phyloP scores from a whole-genome alignment of 306 rosid species.

The Hylodesmum podocarpum region DNA sequence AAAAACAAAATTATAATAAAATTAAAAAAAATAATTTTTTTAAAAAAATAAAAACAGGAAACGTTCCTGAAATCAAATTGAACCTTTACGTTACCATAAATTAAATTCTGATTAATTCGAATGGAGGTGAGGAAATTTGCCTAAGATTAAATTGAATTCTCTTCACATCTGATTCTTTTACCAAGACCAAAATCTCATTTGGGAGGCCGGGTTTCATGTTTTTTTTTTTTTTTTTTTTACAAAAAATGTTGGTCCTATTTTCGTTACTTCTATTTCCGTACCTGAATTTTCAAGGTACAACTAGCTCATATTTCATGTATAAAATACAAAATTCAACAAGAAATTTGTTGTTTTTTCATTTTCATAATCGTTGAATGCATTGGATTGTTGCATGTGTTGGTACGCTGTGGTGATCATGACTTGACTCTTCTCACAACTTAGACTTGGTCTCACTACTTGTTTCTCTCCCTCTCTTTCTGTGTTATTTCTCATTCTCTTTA shows the following conservation, averaged over 20 bases:
- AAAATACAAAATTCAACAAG: not conserved
- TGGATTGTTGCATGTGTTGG: not conserved
- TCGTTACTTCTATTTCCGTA: not conserved
- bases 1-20: no score
- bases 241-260: not conserved
- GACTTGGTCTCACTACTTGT: conserved; percentile 1
- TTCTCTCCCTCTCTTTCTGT: not conserved
- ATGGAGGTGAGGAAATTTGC: not conserved
- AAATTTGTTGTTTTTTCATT: not conserved
- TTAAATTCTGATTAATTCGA: not conserved
- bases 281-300: not conserved
- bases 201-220: not conserved
- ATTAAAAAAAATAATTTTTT: no score
- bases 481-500: not conserved
- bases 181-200: not conserved
- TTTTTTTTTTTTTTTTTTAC: not conserved
- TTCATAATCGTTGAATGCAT: not conserved
- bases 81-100: not conserved
- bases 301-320: not conserved
- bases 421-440: not conserved
- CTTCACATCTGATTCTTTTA: not conserved
- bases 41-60: no score
- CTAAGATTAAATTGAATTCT: not conserved
- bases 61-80: no score
- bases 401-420: not conserved